Conservation (phyloP, 495 filamentous ascomycete species). For the Tuber microsphaerosporum region DNA sequence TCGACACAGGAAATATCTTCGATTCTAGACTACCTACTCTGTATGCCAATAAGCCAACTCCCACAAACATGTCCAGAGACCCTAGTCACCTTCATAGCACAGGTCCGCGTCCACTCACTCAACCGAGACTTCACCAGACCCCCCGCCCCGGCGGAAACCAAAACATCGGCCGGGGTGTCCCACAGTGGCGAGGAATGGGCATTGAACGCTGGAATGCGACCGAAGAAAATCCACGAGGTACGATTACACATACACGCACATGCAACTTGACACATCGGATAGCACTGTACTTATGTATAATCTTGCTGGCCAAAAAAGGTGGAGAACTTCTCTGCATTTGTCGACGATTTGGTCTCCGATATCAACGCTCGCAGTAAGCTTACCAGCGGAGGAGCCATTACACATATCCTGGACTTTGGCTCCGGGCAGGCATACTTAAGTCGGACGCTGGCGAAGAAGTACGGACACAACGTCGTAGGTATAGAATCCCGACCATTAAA, state of each 20-base stretch:
- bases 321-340: constrained; percentile 41
- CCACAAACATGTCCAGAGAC: constrained; percentile 51
- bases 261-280: neutral
- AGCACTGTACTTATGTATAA: neutral
- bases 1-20: constrained; percentile 59
- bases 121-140: constrained; percentile 51
- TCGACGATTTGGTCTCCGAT: constrained; percentile 51
- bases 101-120: constrained; percentile 65
- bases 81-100: constrained; percentile 64
- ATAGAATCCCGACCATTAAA: constrained; percentile 82
- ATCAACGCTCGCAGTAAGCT: constrained; percentile 44
- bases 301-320: constrained; percentile 45
- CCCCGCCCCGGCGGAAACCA: constrained; percentile 9
- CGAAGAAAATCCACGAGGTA: constrained; percentile 96
- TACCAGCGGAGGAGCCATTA: constrained; percentile 49
- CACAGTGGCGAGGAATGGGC: constrained; percentile 29
- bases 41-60: constrained; percentile 56
- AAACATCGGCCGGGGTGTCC: constrained; percentile 14
- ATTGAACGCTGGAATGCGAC: constrained; percentile 82
- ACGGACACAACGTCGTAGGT: constrained; percentile 78
- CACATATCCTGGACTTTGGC: constrained; percentile 90
- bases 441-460: constrained; percentile 76
- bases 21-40: constrained; percentile 70
- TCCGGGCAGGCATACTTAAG: constrained; percentile 95
- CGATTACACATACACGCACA: constrained; percentile 45